phyloP scores from a whole-genome alignment of 179 eudicot genomes.

The Pouteria campechiana region DNA sequence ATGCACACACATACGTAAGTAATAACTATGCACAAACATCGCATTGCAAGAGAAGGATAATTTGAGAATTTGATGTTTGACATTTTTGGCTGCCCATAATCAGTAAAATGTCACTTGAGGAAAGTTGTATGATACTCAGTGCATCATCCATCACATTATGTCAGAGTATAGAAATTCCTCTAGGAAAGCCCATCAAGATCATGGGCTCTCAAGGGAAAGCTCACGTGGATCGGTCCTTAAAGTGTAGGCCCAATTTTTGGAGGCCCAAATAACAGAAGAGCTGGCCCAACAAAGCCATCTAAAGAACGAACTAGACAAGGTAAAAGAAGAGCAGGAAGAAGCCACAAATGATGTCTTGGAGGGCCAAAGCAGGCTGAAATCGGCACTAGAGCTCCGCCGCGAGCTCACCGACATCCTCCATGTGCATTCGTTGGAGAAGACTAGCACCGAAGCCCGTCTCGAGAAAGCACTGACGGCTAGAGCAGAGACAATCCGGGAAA shows the following conservation, averaged over 20 bases:
- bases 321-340: slow-evolving; percentile 46
- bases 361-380: slow-evolving; percentile 40
- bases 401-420: slow-evolving; percentile 65
- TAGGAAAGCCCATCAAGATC: too few relatives aligned
- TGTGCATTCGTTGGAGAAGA: slow-evolving; percentile 26
- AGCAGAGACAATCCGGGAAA: slow-evolving; percentile 37
- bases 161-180: too few relatives aligned
- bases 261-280: slow-evolving; percentile 30
- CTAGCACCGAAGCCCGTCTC: slow-evolving; percentile 32
- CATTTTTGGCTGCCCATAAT: background rate
- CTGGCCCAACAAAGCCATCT: slow-evolving; percentile 20
- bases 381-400: slow-evolving; percentile 40
- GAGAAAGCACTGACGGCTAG: slow-evolving; percentile 30
- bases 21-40: too few relatives aligned
- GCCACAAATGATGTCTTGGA: slow-evolving; percentile 33
- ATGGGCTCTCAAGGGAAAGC: too few relatives aligned
- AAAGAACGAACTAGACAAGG: slow-evolving; percentile 32
- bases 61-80: background rate
- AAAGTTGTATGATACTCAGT: too few relatives aligned
- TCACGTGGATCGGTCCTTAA: background rate
- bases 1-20: too few relatives aligned
- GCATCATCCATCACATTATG: too few relatives aligned
- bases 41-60: too few relatives aligned
- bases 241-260: slow-evolving; percentile 46
- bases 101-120: too few relatives aligned